Base-by-base conservation (phyloP, 2,329 filamentous ascomycete genomes). In the Ophiostoma himal-ulmi region DNA sequence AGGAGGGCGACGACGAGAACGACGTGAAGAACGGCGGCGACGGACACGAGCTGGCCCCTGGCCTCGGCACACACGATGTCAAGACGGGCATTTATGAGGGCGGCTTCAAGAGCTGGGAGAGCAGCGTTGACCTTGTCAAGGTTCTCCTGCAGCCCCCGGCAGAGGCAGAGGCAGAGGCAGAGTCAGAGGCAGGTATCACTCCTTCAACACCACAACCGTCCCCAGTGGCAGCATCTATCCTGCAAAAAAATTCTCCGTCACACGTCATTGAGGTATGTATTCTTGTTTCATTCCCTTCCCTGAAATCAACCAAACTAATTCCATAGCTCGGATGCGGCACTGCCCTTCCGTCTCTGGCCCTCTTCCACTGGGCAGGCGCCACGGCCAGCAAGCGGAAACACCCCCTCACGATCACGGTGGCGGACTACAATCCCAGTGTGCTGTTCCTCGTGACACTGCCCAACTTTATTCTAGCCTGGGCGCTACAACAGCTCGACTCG, bases 21-120 rank as follows among this genome's bases (percentile, higher is more conserved):
- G 85, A 39, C 8, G 36, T n/a, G 62, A 81, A 80, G 65, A 77
- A 77, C 20, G 20, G 37, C 20, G 44, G 77, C 17, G 79, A 82
- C 20, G 73, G 74, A 26, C 36, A 48, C 17, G 81, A 85, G 69
- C 76, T 80, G 7, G 79, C 80, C 34, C 77, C 84, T 36, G 84
- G 85, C 1, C 81, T 92, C 48, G 89, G 87, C 54, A 83, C 85
- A 73, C 88, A 91, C 73, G 92, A 95, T 78, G 89, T 95, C 74
- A 90, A 88, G 78, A 91, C 91, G 70, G 91, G 91, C 68, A 86
- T 94, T 72, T 95, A 95, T 79, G 92, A 95, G 80, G 92, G 92
- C 70, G 92, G 92, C 34, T 93, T 94, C 82, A 95, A 95, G 82
- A 94, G 90, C 76, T 95, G 92, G 92, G 92, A 95, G 81, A 94